Base-by-base conservation (phyloP, 2,329 filamentous ascomycete genomes). In the Aspergillus hiratsukae region DNA sequence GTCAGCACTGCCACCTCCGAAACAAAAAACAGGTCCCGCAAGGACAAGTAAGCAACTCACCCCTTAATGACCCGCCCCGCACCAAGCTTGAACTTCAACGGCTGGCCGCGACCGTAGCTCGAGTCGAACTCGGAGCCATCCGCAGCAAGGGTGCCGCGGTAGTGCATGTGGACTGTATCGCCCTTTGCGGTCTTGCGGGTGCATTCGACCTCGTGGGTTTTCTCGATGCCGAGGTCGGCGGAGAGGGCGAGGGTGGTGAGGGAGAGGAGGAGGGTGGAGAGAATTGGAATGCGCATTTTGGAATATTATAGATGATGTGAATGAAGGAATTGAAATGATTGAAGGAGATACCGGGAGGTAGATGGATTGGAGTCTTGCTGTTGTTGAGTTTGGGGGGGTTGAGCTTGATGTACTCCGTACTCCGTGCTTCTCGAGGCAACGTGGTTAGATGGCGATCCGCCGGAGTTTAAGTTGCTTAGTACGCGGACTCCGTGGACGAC, bases 11-110 rank as follows among this genome's bases (percentile, higher is more conserved):
- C 19, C 19, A 9, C 40, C 2, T 48, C 4, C 10, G 51, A 29
- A 50, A 52, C 9, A 51, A 51, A 58, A 23, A 23, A 23, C 23
- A 23, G 31, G 14, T 14, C 31, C 31, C 14, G 10, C 10, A 48
- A 25, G 52, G 57, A 37, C 48, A 58, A 25, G 54, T 56, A 59
- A 46, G 49, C 58, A 58, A 80, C 84, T 67, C 71, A 90, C 87
- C 93, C 93, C 78, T 89, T 87, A 72, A 99, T 99, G 51, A 97
- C 94, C 72, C 88, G 83, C 48, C 91, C 90, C 25, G 78, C 77
- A 37, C 94, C 94, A 31, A 99, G 79, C 60, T 80, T 85, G 78
- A 99, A 97, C 59, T 72, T 78, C 69, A 99, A 85, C 5, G 94
- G 93, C 57, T 76, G 72, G 37, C 86, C 85, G 46, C 92, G 85